Evolutionary conservation across 192 early-diverging fungal species (phyloP).

Genomic region (Phlyctochytrium planicorne): DNA sequence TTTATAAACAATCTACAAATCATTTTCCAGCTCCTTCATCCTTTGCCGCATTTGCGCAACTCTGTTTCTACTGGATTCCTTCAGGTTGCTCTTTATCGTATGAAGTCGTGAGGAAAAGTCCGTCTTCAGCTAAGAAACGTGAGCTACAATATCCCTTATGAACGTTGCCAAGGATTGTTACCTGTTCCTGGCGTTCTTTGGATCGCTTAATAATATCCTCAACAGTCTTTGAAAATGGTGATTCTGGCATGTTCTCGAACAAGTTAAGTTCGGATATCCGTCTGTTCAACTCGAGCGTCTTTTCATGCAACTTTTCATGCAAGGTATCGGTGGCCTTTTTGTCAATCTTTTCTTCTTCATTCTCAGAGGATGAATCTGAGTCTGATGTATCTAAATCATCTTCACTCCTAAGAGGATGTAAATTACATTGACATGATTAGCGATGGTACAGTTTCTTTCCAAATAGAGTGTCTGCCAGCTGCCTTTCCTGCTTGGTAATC

Average conservation of each 20-base stretch:
- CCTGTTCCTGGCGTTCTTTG: neutral
- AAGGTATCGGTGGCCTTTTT: neutral
- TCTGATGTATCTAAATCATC: neutral
- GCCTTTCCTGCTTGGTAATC: neutral
- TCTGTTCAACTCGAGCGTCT: neutral
- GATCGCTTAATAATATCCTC: conserved; percentile 2
- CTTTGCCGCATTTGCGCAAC: neutral
- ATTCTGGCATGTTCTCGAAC: neutral
- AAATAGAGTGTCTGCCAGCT: neutral
- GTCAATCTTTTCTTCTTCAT: neutral
- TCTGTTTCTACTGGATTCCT: neutral
- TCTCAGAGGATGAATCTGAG: neutral
- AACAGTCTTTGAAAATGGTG: neutral
- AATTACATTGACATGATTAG: too few relatives aligned
- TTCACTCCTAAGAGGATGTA: too few relatives aligned
- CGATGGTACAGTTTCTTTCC: too few relatives aligned
- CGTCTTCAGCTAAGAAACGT: neutral
- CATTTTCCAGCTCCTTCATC: neutral
- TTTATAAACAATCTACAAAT: too few relatives aligned
- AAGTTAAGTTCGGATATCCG: neutral
- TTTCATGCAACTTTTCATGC: neutral
- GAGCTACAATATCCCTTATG: too few relatives aligned
- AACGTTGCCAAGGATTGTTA: neutral
- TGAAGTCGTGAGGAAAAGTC: neutral
- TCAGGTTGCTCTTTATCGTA: neutral